Evolutionary conservation across 2,329 filamentous ascomycete genomes (phyloP).

Genomic region (Neonectria sp.): DNA sequence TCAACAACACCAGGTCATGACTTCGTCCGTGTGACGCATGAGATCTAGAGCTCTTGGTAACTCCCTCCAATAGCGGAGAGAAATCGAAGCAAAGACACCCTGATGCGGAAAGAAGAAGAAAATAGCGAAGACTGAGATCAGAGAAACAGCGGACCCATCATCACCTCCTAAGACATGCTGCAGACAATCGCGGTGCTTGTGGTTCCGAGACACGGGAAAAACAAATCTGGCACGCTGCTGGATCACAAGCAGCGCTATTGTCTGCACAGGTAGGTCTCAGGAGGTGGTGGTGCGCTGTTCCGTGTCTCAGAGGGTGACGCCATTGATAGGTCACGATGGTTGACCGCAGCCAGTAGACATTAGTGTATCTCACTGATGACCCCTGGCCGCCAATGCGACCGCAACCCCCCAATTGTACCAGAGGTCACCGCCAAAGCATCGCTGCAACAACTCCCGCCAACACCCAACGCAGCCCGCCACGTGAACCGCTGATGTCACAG

Average conservation of each 20-base stretch:
- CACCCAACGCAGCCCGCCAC: neutral
- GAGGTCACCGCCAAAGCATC: neutral
- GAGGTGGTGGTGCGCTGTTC: neutral
- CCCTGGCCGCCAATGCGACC: constrained; percentile 9
- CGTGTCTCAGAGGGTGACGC: constrained; percentile 16
- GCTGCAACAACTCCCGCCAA: neutral
- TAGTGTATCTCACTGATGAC: neutral
- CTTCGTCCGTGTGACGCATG: too few relatives aligned
- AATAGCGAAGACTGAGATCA: neutral
- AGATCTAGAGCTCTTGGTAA: too few relatives aligned
- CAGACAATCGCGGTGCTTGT: neutral
- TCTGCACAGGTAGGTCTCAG: neutral
- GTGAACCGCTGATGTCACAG: constrained; percentile 26
- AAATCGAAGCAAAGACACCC: neutral
- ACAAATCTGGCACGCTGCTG: too few relatives aligned
- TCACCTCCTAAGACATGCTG: neutral
- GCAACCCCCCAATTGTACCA: neutral
- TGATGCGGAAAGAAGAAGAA: neutral
- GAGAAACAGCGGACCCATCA: neutral
- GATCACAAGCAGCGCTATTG: neutral
- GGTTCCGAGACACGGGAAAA: too few relatives aligned
- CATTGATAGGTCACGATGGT: constrained; percentile 8
- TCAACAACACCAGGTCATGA: too few relatives aligned
- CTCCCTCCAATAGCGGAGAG: neutral
- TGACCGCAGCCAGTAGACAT: neutral